Evolutionary conservation across 176 grass and related monocot species (phyloP).

Genomic region (Musa itinerans): DNA sequence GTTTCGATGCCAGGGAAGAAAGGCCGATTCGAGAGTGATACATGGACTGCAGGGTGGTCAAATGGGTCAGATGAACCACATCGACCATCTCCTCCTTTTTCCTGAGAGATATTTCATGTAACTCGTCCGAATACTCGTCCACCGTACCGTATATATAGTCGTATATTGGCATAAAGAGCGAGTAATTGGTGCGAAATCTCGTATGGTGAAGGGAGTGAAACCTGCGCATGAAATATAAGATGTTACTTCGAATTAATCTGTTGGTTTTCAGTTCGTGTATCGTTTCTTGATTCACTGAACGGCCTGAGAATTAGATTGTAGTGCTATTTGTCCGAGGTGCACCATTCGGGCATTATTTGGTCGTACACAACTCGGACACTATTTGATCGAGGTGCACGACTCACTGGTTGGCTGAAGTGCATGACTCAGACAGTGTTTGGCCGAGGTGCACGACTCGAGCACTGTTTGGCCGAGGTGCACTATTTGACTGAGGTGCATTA

Average conservation of each 20-base stretch:
- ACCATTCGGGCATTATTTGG: no score
- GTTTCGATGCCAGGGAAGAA: constrained; percentile 37
- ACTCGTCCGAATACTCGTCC: constrained; percentile 50
- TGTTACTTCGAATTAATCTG: background rate
- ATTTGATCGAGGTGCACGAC: no score
- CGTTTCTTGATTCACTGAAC: no score
- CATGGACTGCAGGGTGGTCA: constrained; percentile 34
- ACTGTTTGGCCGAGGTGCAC: no score
- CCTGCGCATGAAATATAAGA: background rate
- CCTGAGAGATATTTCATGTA: constrained; percentile 37
- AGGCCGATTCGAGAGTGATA: constrained; percentile 39
- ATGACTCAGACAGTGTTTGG: no score
- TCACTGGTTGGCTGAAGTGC: no score
- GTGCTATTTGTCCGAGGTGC: no score
- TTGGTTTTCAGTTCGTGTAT: no score
- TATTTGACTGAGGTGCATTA: no score
- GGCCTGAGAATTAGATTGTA: no score
- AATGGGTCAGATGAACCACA: constrained; percentile 72
- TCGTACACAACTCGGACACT: no score
- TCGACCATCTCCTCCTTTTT: constrained; percentile 21
- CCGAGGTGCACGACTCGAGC: no score
- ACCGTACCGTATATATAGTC: constrained; percentile 53
- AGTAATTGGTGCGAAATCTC: constrained; percentile 67
- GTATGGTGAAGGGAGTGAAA: constrained; percentile 79
- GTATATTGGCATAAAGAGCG: constrained; percentile 66